Evolutionary conservation across 2,329 filamentous ascomycete genomes (phyloP).

Genomic region (Apiospora hydei): DNA sequence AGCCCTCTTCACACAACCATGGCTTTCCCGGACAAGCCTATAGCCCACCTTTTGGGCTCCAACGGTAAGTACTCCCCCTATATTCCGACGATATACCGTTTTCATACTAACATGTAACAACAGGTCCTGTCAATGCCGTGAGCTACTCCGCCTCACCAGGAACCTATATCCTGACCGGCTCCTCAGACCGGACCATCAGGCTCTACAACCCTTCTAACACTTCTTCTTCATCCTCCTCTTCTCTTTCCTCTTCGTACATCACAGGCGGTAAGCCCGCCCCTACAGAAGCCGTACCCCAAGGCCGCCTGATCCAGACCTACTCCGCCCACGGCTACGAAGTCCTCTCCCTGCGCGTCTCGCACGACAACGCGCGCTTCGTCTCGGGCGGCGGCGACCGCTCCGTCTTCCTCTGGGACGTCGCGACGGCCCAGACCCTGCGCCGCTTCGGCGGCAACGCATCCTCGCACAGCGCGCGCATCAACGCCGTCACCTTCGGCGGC

Average conservation of each 20-base stretch:
- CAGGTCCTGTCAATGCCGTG: constrained; percentile 76
- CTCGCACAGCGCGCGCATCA: constrained; percentile 29
- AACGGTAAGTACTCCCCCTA: constrained; percentile 54
- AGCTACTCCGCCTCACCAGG: constrained; percentile 76
- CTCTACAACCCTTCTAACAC: constrained; percentile 72
- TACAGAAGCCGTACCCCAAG: constrained; percentile 48
- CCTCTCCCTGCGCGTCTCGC: constrained; percentile 76
- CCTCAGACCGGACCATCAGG: constrained; percentile 82
- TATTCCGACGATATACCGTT: background rate
- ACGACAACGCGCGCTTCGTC: constrained; percentile 84
- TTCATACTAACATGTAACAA: constrained; percentile 15
- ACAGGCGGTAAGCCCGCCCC: constrained; percentile 46
- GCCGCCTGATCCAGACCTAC: constrained; percentile 84
- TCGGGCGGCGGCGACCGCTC: constrained; percentile 89
- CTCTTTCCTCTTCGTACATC: constrained; percentile 37
- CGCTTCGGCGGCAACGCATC: constrained; percentile 62
- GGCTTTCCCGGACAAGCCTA: constrained; percentile 53
- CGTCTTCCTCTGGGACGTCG: constrained; percentile 95
- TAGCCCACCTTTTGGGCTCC: constrained; percentile 64
- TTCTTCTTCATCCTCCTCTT: constrained; percentile 48
- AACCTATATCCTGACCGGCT: constrained; percentile 84
- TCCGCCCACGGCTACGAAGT: constrained; percentile 91
- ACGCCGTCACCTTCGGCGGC: constrained; percentile 74
- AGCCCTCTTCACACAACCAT: constrained; percentile 35
- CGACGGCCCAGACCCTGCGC: constrained; percentile 77